phyloP scores from a whole-genome alignment of 1,284 basidiomycete genomes.

The Sphagnurus paluster region DNA sequence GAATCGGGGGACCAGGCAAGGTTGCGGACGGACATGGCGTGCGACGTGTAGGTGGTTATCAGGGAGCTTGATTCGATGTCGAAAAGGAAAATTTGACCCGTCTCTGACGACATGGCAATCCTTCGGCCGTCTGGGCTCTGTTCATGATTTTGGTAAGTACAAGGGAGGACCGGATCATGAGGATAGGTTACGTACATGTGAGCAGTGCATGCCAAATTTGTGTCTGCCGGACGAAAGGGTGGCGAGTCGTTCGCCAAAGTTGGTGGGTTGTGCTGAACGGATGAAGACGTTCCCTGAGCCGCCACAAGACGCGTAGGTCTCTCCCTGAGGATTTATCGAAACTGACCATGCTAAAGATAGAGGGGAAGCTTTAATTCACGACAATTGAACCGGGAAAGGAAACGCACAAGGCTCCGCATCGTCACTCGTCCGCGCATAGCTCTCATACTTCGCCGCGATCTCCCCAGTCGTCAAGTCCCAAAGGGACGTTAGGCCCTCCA shows the following conservation, averaged over 20 bases:
- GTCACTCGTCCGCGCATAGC: slow-evolving; percentile 58
- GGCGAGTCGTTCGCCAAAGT: slow-evolving; percentile 61
- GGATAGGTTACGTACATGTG: slow-evolving; percentile 58
- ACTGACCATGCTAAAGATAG: slow-evolving; percentile 70
- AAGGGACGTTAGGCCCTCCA: slow-evolving; percentile 77
- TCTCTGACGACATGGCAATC: slow-evolving; percentile 77
- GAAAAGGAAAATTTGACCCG: slow-evolving; percentile 80
- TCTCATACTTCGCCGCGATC: slow-evolving; percentile 66
- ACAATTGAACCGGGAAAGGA: background rate
- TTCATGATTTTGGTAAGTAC: slow-evolving; percentile 11
- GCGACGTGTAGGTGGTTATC: slow-evolving; percentile 72
- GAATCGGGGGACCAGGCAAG: slow-evolving; percentile 83
- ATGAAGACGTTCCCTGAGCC: slow-evolving; percentile 72
- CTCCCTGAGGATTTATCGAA: slow-evolving; percentile 71
- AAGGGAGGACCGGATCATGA: background rate
- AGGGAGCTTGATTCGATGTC: slow-evolving; percentile 70
- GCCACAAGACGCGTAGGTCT: slow-evolving; percentile 78
- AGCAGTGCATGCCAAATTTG: slow-evolving; percentile 81
- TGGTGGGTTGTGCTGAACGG: slow-evolving; percentile 57
- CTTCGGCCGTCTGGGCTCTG: slow-evolving; percentile 85
- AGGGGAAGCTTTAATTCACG: background rate
- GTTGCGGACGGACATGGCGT: slow-evolving; percentile 83
- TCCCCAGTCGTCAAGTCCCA: slow-evolving; percentile 67
- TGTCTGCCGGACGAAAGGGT: slow-evolving; percentile 67
- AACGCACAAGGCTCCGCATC: slow-evolving; percentile 70